Evolutionary conservation across 2,329 filamentous ascomycete species (phyloP).

Genomic region (Trichoderma pleuroti): DNA sequence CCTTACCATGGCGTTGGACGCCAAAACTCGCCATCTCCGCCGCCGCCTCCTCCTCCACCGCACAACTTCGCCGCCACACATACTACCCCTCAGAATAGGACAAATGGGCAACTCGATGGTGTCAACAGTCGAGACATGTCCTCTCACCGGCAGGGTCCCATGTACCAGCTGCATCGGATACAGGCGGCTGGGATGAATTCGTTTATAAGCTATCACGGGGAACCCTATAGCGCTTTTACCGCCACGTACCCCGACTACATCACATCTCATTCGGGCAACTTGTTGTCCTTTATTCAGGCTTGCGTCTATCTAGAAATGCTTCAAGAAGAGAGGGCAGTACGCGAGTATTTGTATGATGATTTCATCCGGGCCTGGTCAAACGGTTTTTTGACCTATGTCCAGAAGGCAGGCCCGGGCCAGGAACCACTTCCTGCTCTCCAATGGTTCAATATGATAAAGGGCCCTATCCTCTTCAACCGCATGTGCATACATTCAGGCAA

Average conservation of each 20-base stretch:
- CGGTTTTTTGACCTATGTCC: constrained; percentile 42
- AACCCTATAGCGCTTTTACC: constrained; percentile 39
- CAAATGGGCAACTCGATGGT: background rate
- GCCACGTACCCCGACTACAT: constrained; percentile 44
- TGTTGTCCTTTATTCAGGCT: constrained; percentile 43
- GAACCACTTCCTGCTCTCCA: constrained; percentile 38
- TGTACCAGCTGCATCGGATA: constrained; percentile 18
- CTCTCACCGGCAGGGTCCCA: background rate
- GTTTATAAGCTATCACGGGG: background rate
- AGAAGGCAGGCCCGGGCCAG: constrained; percentile 24
- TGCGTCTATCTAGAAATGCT: constrained; percentile 43
- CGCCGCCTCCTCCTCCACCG: background rate
- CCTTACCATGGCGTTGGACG: constrained; percentile 20
- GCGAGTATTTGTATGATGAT: constrained; percentile 50
- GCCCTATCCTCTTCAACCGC: constrained; percentile 29
- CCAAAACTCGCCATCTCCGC: background rate
- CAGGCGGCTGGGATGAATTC: constrained; percentile 21
- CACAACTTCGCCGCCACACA: background rate
- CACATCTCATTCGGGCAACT: constrained; percentile 37
- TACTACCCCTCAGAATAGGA: background rate
- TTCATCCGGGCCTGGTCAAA: constrained; percentile 45
- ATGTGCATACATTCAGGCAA: constrained; percentile 37
- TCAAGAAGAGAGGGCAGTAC: constrained; percentile 32
- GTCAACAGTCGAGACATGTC: background rate
- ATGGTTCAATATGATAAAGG: constrained; percentile 39